Evolutionary conservation across 805 yeast species (phyloP).

Genomic region (Cyberlindnera japonica): DNA sequence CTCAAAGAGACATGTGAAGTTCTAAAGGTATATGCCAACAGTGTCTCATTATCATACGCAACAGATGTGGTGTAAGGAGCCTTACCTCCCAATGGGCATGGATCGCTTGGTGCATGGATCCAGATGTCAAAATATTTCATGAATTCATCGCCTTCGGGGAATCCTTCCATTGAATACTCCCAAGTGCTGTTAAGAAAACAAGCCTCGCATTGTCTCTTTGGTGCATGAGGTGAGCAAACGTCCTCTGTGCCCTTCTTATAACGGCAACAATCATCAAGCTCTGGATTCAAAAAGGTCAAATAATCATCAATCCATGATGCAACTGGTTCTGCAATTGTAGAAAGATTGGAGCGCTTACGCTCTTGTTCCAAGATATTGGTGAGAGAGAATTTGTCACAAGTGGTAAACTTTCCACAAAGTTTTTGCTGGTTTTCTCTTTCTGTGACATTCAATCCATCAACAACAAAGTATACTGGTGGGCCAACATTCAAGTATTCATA

Average conservation of each 20-base stretch:
- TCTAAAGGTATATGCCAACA: constrained; percentile 67
- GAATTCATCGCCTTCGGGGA: constrained; percentile 74
- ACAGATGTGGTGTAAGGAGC: constrained; percentile 79
- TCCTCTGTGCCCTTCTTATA: constrained; percentile 49
- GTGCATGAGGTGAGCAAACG: constrained; percentile 63
- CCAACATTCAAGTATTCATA: constrained; percentile 76
- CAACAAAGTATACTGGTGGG: constrained; percentile 87
- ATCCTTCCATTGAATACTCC: constrained; percentile 72
- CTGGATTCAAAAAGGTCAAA: constrained; percentile 82
- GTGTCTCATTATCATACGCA: constrained; percentile 34
- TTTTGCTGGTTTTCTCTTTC: constrained; percentile 58
- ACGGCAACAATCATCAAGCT: constrained; percentile 81
- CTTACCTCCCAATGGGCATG: constrained; percentile 93
- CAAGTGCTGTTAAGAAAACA: constrained; percentile 67
- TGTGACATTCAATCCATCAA: constrained; percentile 65
- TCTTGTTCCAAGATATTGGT: constrained; percentile 85
- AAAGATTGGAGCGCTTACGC: constrained; percentile 55
- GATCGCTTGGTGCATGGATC: constrained; percentile 81
- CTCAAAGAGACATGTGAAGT: constrained; percentile 75
- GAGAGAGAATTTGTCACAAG: constrained; percentile 75
- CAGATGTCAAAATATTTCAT: constrained; percentile 71
- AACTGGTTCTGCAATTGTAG: constrained; percentile 76
- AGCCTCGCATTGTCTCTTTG: constrained; percentile 66
- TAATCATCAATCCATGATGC: constrained; percentile 94
- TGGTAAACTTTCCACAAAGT: constrained; percentile 83